Base-by-base conservation (phyloP, 768 basidiomycete genomes). In the Tulasnella sp. region DNA sequence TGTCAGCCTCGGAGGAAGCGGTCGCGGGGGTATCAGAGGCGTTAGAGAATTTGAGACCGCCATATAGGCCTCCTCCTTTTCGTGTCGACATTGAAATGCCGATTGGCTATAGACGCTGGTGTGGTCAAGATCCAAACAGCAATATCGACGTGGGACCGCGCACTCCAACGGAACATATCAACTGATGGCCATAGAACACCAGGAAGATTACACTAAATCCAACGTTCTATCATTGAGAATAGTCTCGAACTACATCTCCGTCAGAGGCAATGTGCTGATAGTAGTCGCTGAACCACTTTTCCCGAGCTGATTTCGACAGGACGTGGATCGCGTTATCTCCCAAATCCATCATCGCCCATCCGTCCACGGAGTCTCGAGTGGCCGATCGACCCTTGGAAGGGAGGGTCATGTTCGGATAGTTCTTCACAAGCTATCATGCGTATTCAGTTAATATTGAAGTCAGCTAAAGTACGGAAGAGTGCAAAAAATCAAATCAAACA, bases 301-400 rank as follows among this genome's bases (percentile, higher is more conserved):
- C 78, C 62, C 80, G 74, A 24, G 84, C 83, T 25, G 78, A 75
- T 59, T 70, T 77, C 70, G 83, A 85, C 60, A 90, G 64, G 49
- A 92, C 74, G 67, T 92, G 88, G 21, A 91, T 80, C 0, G 82
- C 88, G 74, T 88, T 85, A 48, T 80, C 76, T 29, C 87, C 87
- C 5, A 80, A 85, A 67, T 92, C 88, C 49, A 92, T 72, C 81
- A 91, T 81, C 2, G 83, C 84, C 89, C 88, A 92, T 24, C 85
- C 86, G 54, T 83, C 82, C 1, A 21, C 12, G 2, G 43, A 41
- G 2, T 63, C 78, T 76, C 60, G 75, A 22, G 52, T 49, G 74
- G 27, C 77, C 73, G 31, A 77, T 66, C 80, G 81, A 29, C 78
- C 73, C 60, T 86, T 87, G 19, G 80, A 78, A 2, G 84, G 80